Conservation (phyloP, 2,329 filamentous ascomycete genomes). For the Allantophomopsis lycopodina region DNA sequence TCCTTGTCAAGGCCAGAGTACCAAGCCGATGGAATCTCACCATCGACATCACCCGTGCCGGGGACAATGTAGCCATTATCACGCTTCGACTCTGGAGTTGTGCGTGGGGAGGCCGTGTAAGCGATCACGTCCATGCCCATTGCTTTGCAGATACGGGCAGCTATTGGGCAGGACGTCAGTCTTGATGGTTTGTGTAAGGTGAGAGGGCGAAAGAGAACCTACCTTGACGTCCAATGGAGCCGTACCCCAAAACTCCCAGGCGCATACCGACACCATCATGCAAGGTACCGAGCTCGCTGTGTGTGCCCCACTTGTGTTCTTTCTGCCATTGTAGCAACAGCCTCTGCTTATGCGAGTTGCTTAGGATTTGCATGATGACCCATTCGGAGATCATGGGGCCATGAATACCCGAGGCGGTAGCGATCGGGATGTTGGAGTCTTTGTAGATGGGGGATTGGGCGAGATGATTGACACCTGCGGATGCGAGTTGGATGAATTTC, state of each 20-base stretch:
- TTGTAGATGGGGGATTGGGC: slow-evolving; percentile 15
- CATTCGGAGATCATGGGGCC: slow-evolving; percentile 52
- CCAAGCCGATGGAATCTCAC: slow-evolving; percentile 21
- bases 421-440: slow-evolving; percentile 18
- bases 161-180: slow-evolving; percentile 15
- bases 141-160: slow-evolving; percentile 35
- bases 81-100: slow-evolving; percentile 38
- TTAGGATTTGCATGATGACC: slow-evolving; percentile 47
- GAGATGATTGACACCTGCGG: slow-evolving; percentile 19
- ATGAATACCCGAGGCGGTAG: slow-evolving; percentile 21
- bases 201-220: slow-evolving; percentile 1
- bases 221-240: slow-evolving; percentile 27
- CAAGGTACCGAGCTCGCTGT: slow-evolving; percentile 18
- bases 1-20: slow-evolving; percentile 19
- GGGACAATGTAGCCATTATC: slow-evolving; percentile 51
- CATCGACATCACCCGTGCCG: slow-evolving; percentile 31
- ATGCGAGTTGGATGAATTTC: slow-evolving; percentile 20
- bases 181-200: background rate
- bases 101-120: slow-evolving; percentile 46
- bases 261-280: slow-evolving; percentile 42
- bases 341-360: slow-evolving; percentile 39
- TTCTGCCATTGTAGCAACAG: slow-evolving; percentile 42
- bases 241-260: slow-evolving; percentile 33
- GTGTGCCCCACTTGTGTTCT: slow-evolving; percentile 33
- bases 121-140: slow-evolving; percentile 51